phyloP scores from a whole-genome alignment of 371 early-diverging fungal species.

The Smittium mucronatum region DNA sequence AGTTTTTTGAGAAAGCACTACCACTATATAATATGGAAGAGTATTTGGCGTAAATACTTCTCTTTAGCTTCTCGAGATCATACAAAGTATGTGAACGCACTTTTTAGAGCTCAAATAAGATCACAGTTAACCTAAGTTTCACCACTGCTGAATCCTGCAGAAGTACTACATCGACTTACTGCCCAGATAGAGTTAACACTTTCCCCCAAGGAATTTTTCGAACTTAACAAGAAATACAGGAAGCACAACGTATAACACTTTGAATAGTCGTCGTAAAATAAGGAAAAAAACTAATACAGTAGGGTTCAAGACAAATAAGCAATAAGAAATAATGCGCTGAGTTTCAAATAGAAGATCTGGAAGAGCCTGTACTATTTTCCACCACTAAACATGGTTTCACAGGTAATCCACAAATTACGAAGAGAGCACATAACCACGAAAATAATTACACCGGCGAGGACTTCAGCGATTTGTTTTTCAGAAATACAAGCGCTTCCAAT shows the following conservation, averaged over 20 bases:
- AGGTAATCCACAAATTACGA: not conserved
- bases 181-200: not conserved
- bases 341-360: not conserved
- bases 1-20: not conserved
- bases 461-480: not conserved
- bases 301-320: not conserved
- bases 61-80: not conserved
- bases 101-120: not conserved
- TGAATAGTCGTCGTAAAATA: not conserved
- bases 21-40: not conserved
- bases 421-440: not conserved
- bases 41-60: not conserved
- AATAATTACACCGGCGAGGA: not conserved
- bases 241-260: not conserved
- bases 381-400: not conserved
- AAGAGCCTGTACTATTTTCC: not conserved
- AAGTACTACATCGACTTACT: not conserved
- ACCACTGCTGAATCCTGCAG: not conserved
- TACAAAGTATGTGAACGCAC: not conserved
- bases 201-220: not conserved
- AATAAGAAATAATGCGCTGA: not conserved
- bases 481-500: not conserved
- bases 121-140: not conserved
- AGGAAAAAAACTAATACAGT: not conserved
- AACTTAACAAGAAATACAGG: not conserved